Percentiles rank a stretch among this genome's conserved stretches.
These are phyloP conservation scores for Fusarium liriodendri DNA, from an alignment of 2,329 filamentous ascomycete species.

Conservation along the genomic window DNA sequence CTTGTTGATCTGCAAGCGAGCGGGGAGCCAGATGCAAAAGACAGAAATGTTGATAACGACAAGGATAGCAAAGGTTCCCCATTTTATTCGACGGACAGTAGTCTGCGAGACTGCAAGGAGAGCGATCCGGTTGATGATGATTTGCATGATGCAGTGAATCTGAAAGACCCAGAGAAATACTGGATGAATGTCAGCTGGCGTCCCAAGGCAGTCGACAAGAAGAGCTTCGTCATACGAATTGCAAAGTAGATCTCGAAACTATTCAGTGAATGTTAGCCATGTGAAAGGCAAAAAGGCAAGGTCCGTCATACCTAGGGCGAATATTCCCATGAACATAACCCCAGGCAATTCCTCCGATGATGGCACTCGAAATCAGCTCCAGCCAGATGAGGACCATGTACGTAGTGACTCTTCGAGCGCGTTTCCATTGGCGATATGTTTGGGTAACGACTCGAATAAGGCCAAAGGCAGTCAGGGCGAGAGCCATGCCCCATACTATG, in stretches of 20 bases:
- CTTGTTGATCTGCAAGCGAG: conserved; percentile 53
- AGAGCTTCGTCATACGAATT: conserved; percentile 25
- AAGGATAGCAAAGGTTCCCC: conserved; percentile 55
- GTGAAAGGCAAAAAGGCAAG: not conserved
- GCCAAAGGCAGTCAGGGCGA: conserved; percentile 51
- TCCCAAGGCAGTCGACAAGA: not conserved
- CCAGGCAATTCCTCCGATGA: conserved; percentile 52
- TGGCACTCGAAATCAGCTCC: conserved; percentile 49
- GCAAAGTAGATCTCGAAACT: conserved; percentile 46
- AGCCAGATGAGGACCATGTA: conserved; percentile 56
- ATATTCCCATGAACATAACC: conserved; percentile 49
- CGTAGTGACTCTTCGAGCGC: conserved; percentile 47
- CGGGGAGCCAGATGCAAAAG: conserved; percentile 63
- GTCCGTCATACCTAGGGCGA: conserved; percentile 32
- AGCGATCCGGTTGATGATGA: conserved; percentile 63
- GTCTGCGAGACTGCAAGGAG: conserved; percentile 55
- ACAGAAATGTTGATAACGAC: conserved; percentile 60
- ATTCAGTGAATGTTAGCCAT: conserved; percentile 18
- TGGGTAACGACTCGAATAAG: conserved; percentile 50
- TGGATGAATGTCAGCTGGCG: conserved; percentile 41
- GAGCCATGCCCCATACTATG: conserved; percentile 51
- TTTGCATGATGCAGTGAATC: conserved; percentile 58
- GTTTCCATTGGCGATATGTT: conserved; percentile 46
- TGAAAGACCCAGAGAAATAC: conserved; percentile 51
- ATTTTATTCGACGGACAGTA: conserved; percentile 55